Percentiles rank a stretch among this genome's conserved stretches.
phyloP scores from a whole-genome alignment of 805 yeast genomes.

The Candida boleticola region DNA sequence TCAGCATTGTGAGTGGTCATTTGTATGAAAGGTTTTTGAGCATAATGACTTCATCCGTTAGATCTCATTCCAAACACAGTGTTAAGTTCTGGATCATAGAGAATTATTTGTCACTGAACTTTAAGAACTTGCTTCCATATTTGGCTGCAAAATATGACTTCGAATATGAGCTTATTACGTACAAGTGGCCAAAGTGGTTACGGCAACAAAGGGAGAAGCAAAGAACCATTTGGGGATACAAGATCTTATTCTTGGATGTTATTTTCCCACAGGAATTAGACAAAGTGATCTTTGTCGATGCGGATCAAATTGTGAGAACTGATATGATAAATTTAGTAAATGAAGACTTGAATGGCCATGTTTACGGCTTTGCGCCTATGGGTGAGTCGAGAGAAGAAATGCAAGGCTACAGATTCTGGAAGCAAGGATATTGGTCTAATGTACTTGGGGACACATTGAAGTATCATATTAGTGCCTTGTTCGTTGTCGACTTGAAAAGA shows the following conservation, averaged over 20 bases:
- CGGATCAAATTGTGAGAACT: slow-evolving; percentile 77
- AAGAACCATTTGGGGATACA: slow-evolving; percentile 84
- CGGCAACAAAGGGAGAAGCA: slow-evolving; percentile 75
- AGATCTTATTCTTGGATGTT: slow-evolving; percentile 81
- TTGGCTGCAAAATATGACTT: slow-evolving; percentile 60
- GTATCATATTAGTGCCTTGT: slow-evolving; percentile 83
- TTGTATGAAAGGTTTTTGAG: slow-evolving; percentile 69
- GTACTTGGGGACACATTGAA: slow-evolving; percentile 55
- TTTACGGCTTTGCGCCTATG: slow-evolving; percentile 88
- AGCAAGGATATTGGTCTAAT: slow-evolving; percentile 84
- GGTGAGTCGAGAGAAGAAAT: slow-evolving; percentile 74
- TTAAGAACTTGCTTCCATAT: slow-evolving; percentile 57
- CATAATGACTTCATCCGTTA: slow-evolving; percentile 80
- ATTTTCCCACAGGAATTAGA: slow-evolving; percentile 76
- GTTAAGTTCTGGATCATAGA: slow-evolving; percentile 88
- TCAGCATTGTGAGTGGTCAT: slow-evolving; percentile 81
- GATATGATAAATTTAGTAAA: slow-evolving; percentile 69
- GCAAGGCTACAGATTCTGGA: slow-evolving; percentile 91
- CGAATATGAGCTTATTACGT: slow-evolving; percentile 74
- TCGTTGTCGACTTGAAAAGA: slow-evolving; percentile 69
- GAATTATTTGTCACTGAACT: slow-evolving; percentile 70
- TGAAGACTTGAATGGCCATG: slow-evolving; percentile 71
- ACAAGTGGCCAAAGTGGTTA: slow-evolving; percentile 92
- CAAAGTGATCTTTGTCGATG: slow-evolving; percentile 81
- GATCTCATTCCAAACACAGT: slow-evolving; percentile 51